Conservation (phyloP, 208 protist genomes). For the Naegleria gruberi region DNA sequence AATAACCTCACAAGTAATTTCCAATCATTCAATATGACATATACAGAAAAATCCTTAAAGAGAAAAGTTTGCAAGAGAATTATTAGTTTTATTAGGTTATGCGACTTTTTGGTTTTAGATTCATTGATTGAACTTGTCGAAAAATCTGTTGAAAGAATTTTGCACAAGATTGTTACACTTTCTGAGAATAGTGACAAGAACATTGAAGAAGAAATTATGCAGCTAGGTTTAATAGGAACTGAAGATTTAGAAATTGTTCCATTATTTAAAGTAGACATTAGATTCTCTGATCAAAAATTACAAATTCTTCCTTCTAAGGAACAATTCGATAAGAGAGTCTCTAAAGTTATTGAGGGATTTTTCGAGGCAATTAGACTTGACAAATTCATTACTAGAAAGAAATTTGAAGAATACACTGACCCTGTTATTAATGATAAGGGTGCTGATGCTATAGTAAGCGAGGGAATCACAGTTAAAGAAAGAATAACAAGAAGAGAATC, state of each 20-base stretch:
- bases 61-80: slow-evolving; percentile 60
- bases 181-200: background rate
- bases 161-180: slow-evolving; percentile 22
- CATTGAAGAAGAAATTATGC: background rate
- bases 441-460: slow-evolving; percentile 33
- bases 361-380: slow-evolving; percentile 70
- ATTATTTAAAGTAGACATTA: slow-evolving; percentile 2
- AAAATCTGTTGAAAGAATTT: slow-evolving; percentile 63
- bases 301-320: slow-evolving; percentile 29
- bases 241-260: background rate
- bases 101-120: slow-evolving; percentile 83
- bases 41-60: slow-evolving; percentile 80
- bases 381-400: slow-evolving; percentile 63
- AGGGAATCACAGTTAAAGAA: slow-evolving; percentile 70
- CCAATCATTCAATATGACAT: slow-evolving; percentile 61
- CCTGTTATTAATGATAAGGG: slow-evolving; percentile 51
- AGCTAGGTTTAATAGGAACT: background rate
- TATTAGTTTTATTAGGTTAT: slow-evolving; percentile 69
- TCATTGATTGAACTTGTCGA: slow-evolving; percentile 67
- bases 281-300: background rate
- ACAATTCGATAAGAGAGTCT: slow-evolving; percentile 62
- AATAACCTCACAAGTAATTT: slow-evolving; percentile 44
- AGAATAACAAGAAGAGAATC: slow-evolving; percentile 73
- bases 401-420: slow-evolving; percentile 77
- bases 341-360: slow-evolving; percentile 74